These are phyloP conservation scores for Dactylellina cionopaga DNA, from an alignment of 2,329 filamentous ascomycete species.

Conservation along the genomic window DNA sequence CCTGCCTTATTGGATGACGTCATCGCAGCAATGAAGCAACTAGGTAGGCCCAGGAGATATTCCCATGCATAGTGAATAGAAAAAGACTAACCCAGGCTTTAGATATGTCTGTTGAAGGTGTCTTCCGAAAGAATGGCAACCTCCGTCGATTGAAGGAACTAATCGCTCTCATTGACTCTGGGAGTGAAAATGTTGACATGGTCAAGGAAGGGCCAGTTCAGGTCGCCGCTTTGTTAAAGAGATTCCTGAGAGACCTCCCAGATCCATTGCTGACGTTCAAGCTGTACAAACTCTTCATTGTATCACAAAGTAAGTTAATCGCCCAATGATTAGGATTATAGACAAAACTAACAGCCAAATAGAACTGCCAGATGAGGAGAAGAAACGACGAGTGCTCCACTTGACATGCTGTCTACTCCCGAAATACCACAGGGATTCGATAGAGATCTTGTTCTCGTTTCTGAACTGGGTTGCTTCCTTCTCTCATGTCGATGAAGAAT, in stretches of 20 bases:
- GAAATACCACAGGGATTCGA: slow-evolving; percentile 88
- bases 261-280: slow-evolving; percentile 96
- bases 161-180: slow-evolving; percentile 84
- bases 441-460: slow-evolving; percentile 95
- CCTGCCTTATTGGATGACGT: slow-evolving; percentile 95
- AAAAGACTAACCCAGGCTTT: no score
- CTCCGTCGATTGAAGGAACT: slow-evolving; percentile 91
- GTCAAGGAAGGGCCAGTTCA: slow-evolving; percentile 91
- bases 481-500: slow-evolving; percentile 95
- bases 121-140: slow-evolving; percentile 99
- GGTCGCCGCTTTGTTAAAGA: slow-evolving; percentile 90
- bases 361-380: slow-evolving; percentile 82
- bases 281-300: slow-evolving; percentile 88
- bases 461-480: slow-evolving; percentile 98
- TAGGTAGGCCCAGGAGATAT: slow-evolving; percentile 64
- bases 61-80: no score
- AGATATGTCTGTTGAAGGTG: slow-evolving; percentile 96
- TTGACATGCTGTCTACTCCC: slow-evolving; percentile 91
- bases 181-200: slow-evolving; percentile 84
- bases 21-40: slow-evolving; percentile 93
- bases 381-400: slow-evolving; percentile 85
- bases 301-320: slow-evolving; percentile 75
- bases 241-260: slow-evolving; percentile 91
- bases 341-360: slow-evolving; percentile 46
- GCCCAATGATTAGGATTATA: background rate